Base-by-base conservation (phyloP, 2,329 filamentous ascomycete genomes). In the Epichloe bromicola region DNA sequence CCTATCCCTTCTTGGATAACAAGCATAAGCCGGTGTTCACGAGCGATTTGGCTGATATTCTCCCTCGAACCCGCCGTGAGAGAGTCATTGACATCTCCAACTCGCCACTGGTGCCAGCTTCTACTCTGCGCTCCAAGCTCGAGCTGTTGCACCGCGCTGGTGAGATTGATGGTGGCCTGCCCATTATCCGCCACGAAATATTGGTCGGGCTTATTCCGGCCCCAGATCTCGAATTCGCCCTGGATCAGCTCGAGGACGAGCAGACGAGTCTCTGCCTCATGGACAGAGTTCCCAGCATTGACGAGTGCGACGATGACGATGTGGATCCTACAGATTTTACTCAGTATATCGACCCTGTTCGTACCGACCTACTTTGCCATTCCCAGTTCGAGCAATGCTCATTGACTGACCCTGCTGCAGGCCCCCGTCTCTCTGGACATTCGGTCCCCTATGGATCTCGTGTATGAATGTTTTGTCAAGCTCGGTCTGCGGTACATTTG, bases 401-500 rank as follows among this genome's bases (percentile, higher is more conserved):
- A 12, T 36, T 40, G 39, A 45, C 56, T 63, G 39, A 64, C 50
- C 30, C 19, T 17, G 33, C 12, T 40, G n/a, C 43, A 83, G 80
- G 86, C 91, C 2, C 93, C 93, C 0, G 79, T 98, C 14, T 79
- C 90, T 12, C 73, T 98, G 23, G 93, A 98, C 61, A 86, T 95
- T 33, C 80, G 83, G 58, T 93, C 86, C 0, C 88, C 93, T 0
- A 90, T 97, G 79, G 90, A 97, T 63, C 71, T 98, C 39, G 93
- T 96, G 4, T 96, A 95, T 61, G 93, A 98, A 64, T 91, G 89
- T 61, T 98, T 97, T 65, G 86, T 88, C 48, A 98, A 98, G 68
- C 74, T 98, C 8, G 93, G 93, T 1, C 68, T 98, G 57, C 76
- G 93, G 55, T 97, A 95, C 66, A 85, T 98, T 47, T 97, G 93